These are phyloP conservation scores for Podospora tetraspora DNA, from an alignment of 495 filamentous ascomycete genomes.

Conservation along the genomic window DNA sequence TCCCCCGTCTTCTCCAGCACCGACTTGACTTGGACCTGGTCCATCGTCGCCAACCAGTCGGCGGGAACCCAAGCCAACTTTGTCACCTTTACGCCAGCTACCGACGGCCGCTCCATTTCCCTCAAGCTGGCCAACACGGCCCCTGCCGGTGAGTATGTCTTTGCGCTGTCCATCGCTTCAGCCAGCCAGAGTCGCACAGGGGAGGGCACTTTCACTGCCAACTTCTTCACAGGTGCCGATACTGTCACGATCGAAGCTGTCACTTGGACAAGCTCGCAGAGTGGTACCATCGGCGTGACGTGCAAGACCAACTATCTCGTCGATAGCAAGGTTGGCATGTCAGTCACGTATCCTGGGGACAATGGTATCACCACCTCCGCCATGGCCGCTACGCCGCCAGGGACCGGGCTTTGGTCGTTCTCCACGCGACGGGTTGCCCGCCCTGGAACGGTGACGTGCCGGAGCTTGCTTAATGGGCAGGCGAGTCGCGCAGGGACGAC, in stretches of 20 bases:
- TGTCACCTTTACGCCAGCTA: slow-evolving; percentile 13
- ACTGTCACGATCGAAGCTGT: slow-evolving; percentile 9
- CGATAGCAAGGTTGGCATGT: slow-evolving; percentile 18
- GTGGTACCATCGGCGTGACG: slow-evolving; percentile 16
- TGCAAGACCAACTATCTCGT: slow-evolving; percentile 20
- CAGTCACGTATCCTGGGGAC: slow-evolving; percentile 22
- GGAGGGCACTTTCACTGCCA: slow-evolving; percentile 12
- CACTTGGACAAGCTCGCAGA: slow-evolving; percentile 16
- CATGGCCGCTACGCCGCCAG: slow-evolving; percentile 20
- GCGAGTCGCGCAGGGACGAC: slow-evolving; percentile 10
- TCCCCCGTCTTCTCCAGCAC: slow-evolving; percentile 7
- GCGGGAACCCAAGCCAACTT: slow-evolving; percentile 18
- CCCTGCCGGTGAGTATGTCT: slow-evolving; percentile 14
- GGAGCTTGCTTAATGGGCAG: slow-evolving; percentile 8
- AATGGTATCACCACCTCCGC: slow-evolving; percentile 5
- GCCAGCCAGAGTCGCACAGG: slow-evolving; percentile 12
- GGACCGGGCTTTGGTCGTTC: slow-evolving; percentile 19
- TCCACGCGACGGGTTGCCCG: slow-evolving; percentile 12
- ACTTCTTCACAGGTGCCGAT: slow-evolving; percentile 20
- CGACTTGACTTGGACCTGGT: slow-evolving; percentile 16
- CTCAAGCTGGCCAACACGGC: slow-evolving; percentile 14
- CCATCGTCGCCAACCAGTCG: slow-evolving; percentile 9
- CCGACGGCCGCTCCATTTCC: slow-evolving; percentile 11
- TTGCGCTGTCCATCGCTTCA: slow-evolving; percentile 16
- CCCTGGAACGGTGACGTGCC: slow-evolving; percentile 15